These are phyloP conservation scores for Elsinoe perseae DNA, from an alignment of 2,329 filamentous ascomycete species.

Conservation along the genomic window DNA sequence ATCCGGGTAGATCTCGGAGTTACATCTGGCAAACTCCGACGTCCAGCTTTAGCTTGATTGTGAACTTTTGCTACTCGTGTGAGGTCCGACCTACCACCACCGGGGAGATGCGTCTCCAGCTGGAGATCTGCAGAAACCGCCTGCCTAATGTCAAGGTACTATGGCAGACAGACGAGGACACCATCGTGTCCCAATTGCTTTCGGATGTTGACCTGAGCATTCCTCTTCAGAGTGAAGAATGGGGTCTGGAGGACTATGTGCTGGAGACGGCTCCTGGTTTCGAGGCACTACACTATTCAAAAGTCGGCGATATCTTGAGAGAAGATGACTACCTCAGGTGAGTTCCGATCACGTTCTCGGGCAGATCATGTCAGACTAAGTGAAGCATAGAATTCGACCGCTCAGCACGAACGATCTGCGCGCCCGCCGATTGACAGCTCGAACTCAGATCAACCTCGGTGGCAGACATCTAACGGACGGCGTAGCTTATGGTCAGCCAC, in stretches of 20 bases:
- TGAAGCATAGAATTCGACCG: conserved; percentile 60
- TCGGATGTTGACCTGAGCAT: conserved; percentile 71
- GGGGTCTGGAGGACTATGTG: conserved; percentile 84
- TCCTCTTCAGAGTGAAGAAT: conserved; percentile 71
- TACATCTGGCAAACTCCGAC: neutral
- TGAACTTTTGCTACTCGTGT: neutral
- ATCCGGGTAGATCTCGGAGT: conserved; percentile 3
- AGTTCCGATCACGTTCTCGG: conserved; percentile 28
- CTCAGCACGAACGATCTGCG: conserved; percentile 67
- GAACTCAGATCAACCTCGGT: conserved; percentile 70
- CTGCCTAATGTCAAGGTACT: conserved; percentile 65
- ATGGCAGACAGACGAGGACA: conserved; percentile 52
- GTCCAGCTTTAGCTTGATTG: neutral
- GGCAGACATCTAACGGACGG: conserved; percentile 81
- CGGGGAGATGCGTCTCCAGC: conserved; percentile 58
- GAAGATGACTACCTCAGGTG: conserved; percentile 79
- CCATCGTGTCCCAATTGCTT: conserved; percentile 67
- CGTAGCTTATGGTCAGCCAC: conserved; percentile 70
- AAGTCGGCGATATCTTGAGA: conserved; percentile 60
- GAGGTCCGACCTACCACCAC: neutral
- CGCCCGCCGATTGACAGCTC: conserved; percentile 63
- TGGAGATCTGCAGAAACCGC: conserved; percentile 64
- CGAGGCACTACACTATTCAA: conserved; percentile 81
- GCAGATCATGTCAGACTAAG: conserved; percentile 9
- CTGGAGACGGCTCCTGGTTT: conserved; percentile 66